Base-by-base conservation (phyloP, 1,284 basidiomycete genomes). In the Ceratobasidium sp. region DNA sequence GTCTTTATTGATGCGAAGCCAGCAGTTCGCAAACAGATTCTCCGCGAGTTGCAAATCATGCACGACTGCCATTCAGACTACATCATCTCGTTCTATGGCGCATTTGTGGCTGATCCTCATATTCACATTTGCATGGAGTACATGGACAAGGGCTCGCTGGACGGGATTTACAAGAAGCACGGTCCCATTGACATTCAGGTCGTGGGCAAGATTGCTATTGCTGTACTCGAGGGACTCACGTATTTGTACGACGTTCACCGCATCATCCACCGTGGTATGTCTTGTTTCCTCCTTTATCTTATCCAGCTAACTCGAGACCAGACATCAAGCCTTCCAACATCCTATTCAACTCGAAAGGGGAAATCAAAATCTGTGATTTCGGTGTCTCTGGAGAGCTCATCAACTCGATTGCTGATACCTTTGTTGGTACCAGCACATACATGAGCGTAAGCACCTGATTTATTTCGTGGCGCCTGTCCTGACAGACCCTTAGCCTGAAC, bases 241-340 rank as follows among this genome's bases (percentile, higher is more conserved):
- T 99, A 99, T 78, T 86, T 99, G n/a, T 99, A 99, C 78, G 97
- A 99, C 77, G 92, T 91, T 0, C 97, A 99, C 79, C 89, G 95
- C n/a, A 99, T 99, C 79, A 99, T 99, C 75, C 96, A 99, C 79
- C 91, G 97, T 77, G 95, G 95, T 96, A 73, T 68, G 86, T 79
- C 45, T 25, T 32, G 69, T 27, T 34, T 45, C 25, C 31, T 40
- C 29, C 3, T 25, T 31, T 65, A 35, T 40, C 50, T 56, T 43
- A 15, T 60, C 13, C 22, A 6, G 29, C 55, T 54, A 7, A 58
- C 40, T 8, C 27, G 56, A 15, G 34, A 5, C 40, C 72, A 97
- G 96, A 99, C 77, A 98, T 99, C 83, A 99, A 99, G 79, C 96
- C 96, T 1, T 97, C 94, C 50, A 99, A 99, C 77, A 97, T 99